Evolutionary conservation across 2,329 filamentous ascomycete genomes (phyloP), one percentile per base, ranked within the genome.

Genomic region (Blastomyces percursus): DNA sequence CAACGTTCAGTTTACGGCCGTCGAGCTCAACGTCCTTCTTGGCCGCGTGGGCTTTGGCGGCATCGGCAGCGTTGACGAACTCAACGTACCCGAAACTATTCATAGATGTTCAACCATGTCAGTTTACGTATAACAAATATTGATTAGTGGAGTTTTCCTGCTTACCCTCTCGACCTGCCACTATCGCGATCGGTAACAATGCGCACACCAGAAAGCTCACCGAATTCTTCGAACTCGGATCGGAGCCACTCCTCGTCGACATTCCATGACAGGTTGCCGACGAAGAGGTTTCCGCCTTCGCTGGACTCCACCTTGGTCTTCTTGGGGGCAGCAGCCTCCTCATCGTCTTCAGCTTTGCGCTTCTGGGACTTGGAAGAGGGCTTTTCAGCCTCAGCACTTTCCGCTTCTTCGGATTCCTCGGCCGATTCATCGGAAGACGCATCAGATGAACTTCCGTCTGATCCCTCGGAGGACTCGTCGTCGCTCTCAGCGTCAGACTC

Each of bases 211-310:
- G 80, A 78, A 62, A 95, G 81, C 71, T 88, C 88, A 66, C 87
- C 87, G 71, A 87, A 93, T 66, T 84, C 78, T 80, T 91, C 84
- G 79, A 96, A 96, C 75, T 93, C 88, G 70, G 87, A 83, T 68
- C 84, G 82, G 67, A 96, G 86, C 78, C 84, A 85, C 67, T 91
- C 86, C 76, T 96, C 92, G 69, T 95, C 90, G 61, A 96, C 81
- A 73, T 87, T 90, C 91, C 91, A 96, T 77, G 89, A 91, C 67
- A 96, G 82, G 81, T 91, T 93, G 69, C 92, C 92, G 67, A 91
- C 86, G 76, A 96, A 96, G 61, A 96, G 86, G 71, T 91, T 96
- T 61, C 74, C 75, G 54, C 73, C 74, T 48, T 67, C 75, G 64
- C 74, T 80, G 60, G 73, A 71, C 61, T 76, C 75, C 42, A 74